Evolutionary conservation across 768 basidiomycete genomes (phyloP).

Genomic region (Pleurotus platypus): DNA sequence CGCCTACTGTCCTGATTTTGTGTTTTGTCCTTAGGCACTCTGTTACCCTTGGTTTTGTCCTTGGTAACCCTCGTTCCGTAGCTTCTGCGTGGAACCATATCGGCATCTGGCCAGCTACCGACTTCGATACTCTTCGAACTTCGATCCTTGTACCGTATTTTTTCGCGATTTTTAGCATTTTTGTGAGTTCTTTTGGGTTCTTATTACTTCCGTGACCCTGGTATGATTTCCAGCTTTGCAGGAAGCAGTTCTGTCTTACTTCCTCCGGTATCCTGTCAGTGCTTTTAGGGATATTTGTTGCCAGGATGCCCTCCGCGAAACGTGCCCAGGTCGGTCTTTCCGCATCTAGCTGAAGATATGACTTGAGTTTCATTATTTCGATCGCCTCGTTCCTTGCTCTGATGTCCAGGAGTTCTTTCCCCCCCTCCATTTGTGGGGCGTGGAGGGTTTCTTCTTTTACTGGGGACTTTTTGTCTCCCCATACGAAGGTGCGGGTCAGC

Average conservation of each 20-base stretch:
- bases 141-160: slow-evolving; percentile 5
- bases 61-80: neutral
- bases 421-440: slow-evolving; percentile 16
- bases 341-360: slow-evolving; percentile 2
- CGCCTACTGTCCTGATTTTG: neutral
- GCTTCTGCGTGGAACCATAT: neutral
- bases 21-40: slow-evolving; percentile 5
- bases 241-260: neutral
- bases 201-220: neutral
- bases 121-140: neutral
- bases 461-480: slow-evolving; percentile 12
- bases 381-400: slow-evolving; percentile 12
- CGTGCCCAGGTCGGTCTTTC: neutral
- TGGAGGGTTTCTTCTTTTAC: slow-evolving; percentile 16
- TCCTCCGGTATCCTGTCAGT: neutral
- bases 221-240: neutral
- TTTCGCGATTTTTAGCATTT: slow-evolving; percentile 5
- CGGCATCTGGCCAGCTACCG: neutral
- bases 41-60: too few relatives aligned
- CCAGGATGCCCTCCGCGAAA: neutral
- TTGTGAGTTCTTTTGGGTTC: neutral
- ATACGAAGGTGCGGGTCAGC: slow-evolving; percentile 23
- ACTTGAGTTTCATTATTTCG: slow-evolving; percentile 10
- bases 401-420: slow-evolving; percentile 11
- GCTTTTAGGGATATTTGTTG: neutral